Percentiles rank a stretch among this genome's conserved stretches.
Evolutionary conservation across 768 basidiomycete genomes (phyloP).

Genomic region (Termitomyces sp.): DNA sequence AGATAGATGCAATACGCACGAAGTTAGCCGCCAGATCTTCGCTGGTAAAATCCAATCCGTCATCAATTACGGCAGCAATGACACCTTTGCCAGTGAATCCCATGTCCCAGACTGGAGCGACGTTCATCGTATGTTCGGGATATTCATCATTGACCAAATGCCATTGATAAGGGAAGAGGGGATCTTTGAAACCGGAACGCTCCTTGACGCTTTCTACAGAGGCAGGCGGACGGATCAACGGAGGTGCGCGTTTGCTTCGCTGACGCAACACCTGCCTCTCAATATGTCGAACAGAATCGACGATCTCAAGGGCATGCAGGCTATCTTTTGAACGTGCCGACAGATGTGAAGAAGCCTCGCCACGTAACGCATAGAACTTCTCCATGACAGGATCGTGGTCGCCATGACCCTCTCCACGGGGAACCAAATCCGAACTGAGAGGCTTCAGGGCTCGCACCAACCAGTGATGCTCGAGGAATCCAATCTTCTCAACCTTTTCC

Average conservation of each 20-base stretch:
- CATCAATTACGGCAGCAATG: constrained; percentile 86
- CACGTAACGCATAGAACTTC: constrained; percentile 39
- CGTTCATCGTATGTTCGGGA: constrained; percentile 86
- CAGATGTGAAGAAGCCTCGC: constrained; percentile 24
- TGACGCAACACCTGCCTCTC: constrained; percentile 60
- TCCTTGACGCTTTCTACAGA: constrained; percentile 45
- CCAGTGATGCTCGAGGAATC: constrained; percentile 80
- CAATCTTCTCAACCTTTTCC: constrained; percentile 83
- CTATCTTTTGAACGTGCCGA: constrained; percentile 36
- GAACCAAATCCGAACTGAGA: constrained; percentile 14
- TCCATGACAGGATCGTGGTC: constrained; percentile 42
- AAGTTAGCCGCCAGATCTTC: constrained; percentile 89
- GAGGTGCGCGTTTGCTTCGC: constrained; percentile 71
- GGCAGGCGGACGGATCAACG: constrained; percentile 38
- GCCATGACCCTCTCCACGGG: constrained; percentile 23
- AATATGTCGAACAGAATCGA: constrained; percentile 54
- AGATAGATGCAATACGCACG: constrained; percentile 44
- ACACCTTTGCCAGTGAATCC: constrained; percentile 86
- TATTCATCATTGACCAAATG: constrained; percentile 87
- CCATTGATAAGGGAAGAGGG: constrained; percentile 85
- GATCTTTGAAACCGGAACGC: constrained; percentile 71
- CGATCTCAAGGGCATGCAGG: constrained; percentile 36
- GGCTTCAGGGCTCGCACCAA: constrained; percentile 60
- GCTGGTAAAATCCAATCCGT: constrained; percentile 87
- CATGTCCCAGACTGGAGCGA: constrained; percentile 86